Evolutionary conservation across 345 rosid species (phyloP).

Genomic region (Brassica nigra): DNA sequence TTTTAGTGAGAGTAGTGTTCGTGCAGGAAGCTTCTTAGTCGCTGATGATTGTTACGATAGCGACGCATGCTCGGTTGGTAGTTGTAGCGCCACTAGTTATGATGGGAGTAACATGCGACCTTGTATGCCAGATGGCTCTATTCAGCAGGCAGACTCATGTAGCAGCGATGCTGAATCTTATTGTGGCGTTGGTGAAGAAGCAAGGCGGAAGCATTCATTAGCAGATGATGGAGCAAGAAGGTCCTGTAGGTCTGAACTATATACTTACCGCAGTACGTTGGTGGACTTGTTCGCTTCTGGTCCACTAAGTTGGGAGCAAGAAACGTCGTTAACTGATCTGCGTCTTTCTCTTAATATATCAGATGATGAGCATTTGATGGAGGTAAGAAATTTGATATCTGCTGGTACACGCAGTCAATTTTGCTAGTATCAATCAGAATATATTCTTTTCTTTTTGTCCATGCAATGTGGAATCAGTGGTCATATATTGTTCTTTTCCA

Average conservation of each 20-base stretch:
- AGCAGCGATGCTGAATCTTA: constrained; percentile 63
- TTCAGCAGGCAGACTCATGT: constrained; percentile 42
- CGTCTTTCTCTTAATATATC: constrained; percentile 79
- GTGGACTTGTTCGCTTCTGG: constrained; percentile 75
- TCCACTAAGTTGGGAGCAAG: constrained; percentile 87
- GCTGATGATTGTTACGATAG: constrained; percentile 45
- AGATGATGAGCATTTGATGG: constrained; percentile 80
- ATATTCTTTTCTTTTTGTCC: constrained; percentile 31
- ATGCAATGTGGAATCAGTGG: constrained; percentile 36
- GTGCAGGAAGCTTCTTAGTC: constrained; percentile 32
- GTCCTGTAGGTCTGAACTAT: constrained; percentile 66
- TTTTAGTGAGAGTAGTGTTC: constrained; percentile 29
- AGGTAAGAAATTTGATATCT: constrained; percentile 75
- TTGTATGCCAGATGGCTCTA: constrained; percentile 36
- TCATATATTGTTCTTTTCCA: constrained; percentile 40
- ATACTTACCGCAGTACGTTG: constrained; percentile 62
- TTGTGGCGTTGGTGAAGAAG: constrained; percentile 30
- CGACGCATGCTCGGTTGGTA: constrained; percentile 67
- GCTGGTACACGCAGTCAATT: constrained; percentile 49
- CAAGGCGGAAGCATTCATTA: constrained; percentile 28
- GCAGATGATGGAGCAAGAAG: constrained; percentile 50
- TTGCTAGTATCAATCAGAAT: constrained; percentile 43
- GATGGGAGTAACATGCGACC: constrained; percentile 35
- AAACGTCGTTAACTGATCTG: constrained; percentile 76
- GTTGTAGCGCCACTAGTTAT: constrained; percentile 59